A percentile compares a stretch with the other conserved stretches of the same genome.
These are phyloP conservation scores for Podaxis sp. DNA, from an alignment of 768 basidiomycete genomes.

Conservation along the genomic window DNA sequence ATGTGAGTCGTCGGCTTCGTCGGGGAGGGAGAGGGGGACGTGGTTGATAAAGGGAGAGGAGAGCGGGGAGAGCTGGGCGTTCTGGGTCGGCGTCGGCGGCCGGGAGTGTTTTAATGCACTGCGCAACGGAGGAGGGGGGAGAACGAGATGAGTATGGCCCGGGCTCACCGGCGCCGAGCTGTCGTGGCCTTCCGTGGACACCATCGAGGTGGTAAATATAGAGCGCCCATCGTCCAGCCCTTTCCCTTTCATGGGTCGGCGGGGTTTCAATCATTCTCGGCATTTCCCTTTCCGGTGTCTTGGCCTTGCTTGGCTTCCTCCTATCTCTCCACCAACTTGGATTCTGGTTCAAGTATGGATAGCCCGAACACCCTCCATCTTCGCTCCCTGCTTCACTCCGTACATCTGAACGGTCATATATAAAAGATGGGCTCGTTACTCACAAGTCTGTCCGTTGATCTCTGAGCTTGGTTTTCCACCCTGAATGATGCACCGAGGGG, in stretches of 20 bases:
- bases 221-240: constrained; percentile 1
- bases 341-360: too few relatives aligned
- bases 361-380: too few relatives aligned
- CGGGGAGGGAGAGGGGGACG: constrained; percentile 3
- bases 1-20: constrained; percentile 11
- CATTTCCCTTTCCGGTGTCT: background rate
- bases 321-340: too few relatives aligned
- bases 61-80: constrained; percentile 10
- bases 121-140: constrained; percentile 18
- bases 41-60: constrained; percentile 14
- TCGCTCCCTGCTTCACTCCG: too few relatives aligned
- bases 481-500: too few relatives aligned
- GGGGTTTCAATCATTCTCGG: constrained; percentile 1
- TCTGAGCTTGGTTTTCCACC: too few relatives aligned
- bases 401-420: too few relatives aligned
- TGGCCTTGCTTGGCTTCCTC: too few relatives aligned
- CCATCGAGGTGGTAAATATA: constrained; percentile 8
- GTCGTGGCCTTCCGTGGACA: background rate
- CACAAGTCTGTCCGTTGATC: too few relatives aligned
- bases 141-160: constrained; percentile 16
- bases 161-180: constrained; percentile 13
- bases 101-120: constrained; percentile 16
- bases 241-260: background rate
- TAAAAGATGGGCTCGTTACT: too few relatives aligned
- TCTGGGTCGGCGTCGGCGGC: constrained; percentile 15